These are phyloP conservation scores for Astrephomene gubernaculifera DNA, from an alignment of 139 green algal genomes.

Conservation along the genomic window DNA sequence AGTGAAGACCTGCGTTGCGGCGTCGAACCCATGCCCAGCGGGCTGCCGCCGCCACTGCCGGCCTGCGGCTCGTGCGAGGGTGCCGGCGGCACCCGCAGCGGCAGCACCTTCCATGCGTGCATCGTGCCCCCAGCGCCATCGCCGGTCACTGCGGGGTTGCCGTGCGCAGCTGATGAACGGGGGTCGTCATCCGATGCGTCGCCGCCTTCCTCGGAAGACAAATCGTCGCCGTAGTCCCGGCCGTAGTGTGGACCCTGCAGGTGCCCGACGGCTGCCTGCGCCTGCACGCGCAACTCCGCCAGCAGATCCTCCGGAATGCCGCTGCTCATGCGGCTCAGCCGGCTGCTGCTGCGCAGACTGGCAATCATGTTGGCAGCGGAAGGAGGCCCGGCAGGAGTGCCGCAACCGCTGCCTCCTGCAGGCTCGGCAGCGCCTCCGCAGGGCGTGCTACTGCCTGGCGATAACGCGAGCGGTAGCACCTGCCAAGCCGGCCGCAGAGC, in stretches of 20 bases:
- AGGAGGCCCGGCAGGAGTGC: not conserved
- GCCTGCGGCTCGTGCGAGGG: not conserved
- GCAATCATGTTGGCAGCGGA: slow-evolving; percentile 3
- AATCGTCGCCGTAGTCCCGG: not conserved
- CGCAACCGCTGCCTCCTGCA: not conserved
- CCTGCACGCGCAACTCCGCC: slow-evolving; percentile 22
- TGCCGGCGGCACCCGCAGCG: not conserved
- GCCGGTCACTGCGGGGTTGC: not conserved
- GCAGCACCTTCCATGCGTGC: slow-evolving; percentile 44
- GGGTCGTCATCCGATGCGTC: too few species aligned
- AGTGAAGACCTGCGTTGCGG: not conserved
- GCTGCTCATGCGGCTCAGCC: slow-evolving; percentile 40
- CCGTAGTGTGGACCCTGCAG: slow-evolving; percentile 12
- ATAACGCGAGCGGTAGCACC: slow-evolving; percentile 23
- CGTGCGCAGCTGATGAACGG: not conserved
- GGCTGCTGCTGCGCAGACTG: slow-evolving; percentile 25
- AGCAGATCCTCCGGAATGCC: slow-evolving; percentile 44
- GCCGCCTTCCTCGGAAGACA: not conserved
- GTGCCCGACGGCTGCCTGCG: slow-evolving; percentile 24
- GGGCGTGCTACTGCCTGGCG: not conserved
- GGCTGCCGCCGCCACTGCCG: not conserved
- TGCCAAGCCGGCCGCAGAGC: slow-evolving; percentile 36
- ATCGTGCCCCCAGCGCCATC: slow-evolving; percentile 23
- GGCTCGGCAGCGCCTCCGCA: not conserved
- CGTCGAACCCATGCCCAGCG: too few species aligned